Conservation (phyloP, 2,329 filamentous ascomycete species). For the Sarocladium strictum region DNA sequence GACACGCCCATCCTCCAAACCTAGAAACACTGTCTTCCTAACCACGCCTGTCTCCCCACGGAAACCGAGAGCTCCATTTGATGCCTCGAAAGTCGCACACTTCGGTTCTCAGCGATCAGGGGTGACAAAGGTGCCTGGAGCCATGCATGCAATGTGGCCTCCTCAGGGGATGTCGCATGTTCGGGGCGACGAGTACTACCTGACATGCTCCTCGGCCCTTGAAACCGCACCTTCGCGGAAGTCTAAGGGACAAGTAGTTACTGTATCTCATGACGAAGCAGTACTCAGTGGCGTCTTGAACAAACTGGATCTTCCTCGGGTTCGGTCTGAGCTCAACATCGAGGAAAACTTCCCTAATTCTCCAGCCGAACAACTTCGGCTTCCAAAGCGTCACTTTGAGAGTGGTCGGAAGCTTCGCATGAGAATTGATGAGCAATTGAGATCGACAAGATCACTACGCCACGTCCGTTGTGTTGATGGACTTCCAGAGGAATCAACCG, state of each 20-base stretch:
- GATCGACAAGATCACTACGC: constrained; percentile 17
- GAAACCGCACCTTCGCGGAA: constrained; percentile 29
- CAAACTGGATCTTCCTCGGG: constrained; percentile 19
- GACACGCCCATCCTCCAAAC: constrained; percentile 13
- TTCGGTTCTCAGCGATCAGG: constrained; percentile 28
- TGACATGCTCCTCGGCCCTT: background rate
- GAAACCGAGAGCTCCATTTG: constrained; percentile 26
- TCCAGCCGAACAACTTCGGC: constrained; percentile 42
- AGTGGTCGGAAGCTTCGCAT: constrained; percentile 48
- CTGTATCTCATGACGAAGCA: constrained; percentile 35
- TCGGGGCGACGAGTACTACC: constrained; percentile 33
- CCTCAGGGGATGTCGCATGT: constrained; percentile 58
- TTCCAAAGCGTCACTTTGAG: constrained; percentile 52
- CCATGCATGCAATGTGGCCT: constrained; percentile 66
- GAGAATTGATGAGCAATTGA: constrained; percentile 41
- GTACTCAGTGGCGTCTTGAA: constrained; percentile 28
- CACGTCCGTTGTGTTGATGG: background rate
- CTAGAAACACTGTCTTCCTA: constrained; percentile 36
- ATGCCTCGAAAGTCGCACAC: constrained; percentile 28
- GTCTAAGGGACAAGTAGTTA: constrained; percentile 42
- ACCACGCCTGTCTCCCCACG: constrained; percentile 49
- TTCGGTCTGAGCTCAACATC: constrained; percentile 24
- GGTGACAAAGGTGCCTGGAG: constrained; percentile 57
- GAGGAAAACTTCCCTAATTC: constrained; percentile 34
- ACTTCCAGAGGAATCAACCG: background rate